These are phyloP conservation scores for Phytophthora nicotianae DNA, from an alignment of 352 stramenopile species.

Conservation along the genomic window DNA sequence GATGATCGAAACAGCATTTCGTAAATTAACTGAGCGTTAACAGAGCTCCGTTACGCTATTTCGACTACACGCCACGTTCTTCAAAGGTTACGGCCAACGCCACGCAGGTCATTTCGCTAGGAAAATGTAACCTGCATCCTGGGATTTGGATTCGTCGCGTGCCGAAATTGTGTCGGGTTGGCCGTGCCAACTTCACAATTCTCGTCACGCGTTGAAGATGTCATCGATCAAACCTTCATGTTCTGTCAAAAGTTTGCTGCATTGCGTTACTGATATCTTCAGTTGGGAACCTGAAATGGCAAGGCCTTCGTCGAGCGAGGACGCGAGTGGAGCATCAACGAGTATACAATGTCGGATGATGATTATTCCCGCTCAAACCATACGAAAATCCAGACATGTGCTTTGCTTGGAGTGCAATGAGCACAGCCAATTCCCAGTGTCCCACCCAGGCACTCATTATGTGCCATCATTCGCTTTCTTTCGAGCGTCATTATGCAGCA, in stretches of 20 bases:
- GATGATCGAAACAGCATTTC: too few species aligned
- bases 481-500: conserved; percentile 3
- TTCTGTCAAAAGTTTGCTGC: too few species aligned
- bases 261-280: too few species aligned
- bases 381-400: conserved; percentile 12
- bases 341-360: conserved; percentile 5
- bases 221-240: too few species aligned
- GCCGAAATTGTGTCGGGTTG: too few species aligned
- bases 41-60: not conserved
- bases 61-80: not conserved
- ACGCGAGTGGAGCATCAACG: not conserved
- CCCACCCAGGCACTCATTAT: conserved; percentile 9
- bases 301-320: too few species aligned
- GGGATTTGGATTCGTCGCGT: too few species aligned
- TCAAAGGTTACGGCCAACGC: not conserved
- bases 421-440: conserved; percentile 31
- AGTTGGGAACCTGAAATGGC: too few species aligned
- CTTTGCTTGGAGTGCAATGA: conserved; percentile 23
- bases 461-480: conserved; percentile 21
- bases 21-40: too few species aligned
- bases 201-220: not conserved
- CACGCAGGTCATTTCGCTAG: not conserved
- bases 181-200: too few species aligned
- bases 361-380: conserved; percentile 11
- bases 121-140: too few species aligned